phyloP scores from a whole-genome alignment of 768 basidiomycete genomes.

The Lactarius indigo region DNA sequence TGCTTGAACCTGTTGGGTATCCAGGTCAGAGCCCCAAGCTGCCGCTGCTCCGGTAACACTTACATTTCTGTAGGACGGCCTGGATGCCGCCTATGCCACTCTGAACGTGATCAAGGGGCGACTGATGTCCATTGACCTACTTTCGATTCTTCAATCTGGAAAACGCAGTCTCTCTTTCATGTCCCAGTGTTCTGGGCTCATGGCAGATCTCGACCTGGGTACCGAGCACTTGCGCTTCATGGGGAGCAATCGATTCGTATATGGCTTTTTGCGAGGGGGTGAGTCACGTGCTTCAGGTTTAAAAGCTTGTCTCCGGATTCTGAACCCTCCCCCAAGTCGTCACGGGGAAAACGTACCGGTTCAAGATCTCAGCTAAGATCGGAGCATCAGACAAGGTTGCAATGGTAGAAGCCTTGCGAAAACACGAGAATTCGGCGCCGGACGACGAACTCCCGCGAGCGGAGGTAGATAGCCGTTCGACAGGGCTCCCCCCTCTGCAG shows the following conservation, averaged over 20 bases:
- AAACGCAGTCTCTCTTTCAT: constrained; percentile 72
- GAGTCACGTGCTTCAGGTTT: constrained; percentile 27
- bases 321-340: constrained; percentile 42
- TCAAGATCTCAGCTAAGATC: constrained; percentile 69
- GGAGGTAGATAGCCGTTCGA: constrained; percentile 13
- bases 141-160: constrained; percentile 67
- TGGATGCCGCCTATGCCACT: constrained; percentile 67
- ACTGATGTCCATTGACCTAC: constrained; percentile 73
- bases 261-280: constrained; percentile 71
- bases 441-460: constrained; percentile 18
- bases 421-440: constrained; percentile 30
- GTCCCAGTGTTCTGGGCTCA: constrained; percentile 77
- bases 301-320: not conserved
- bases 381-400: constrained; percentile 64
- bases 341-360: constrained; percentile 57
- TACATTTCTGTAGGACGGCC: constrained; percentile 47
- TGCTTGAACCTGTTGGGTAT: constrained; percentile 72
- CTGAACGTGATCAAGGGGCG: constrained; percentile 79
- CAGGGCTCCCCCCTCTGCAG: constrained; percentile 45
- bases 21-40: constrained; percentile 39
- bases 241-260: constrained; percentile 75
- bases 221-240: constrained; percentile 86
- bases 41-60: not conserved
- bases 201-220: constrained; percentile 81
- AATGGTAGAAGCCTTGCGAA: constrained; percentile 54